Evolutionary conservation across 495 filamentous ascomycete genomes (phyloP), one percentile per base, ranked within the genome.

Genomic region (Aspergillus incahuasiensis): DNA sequence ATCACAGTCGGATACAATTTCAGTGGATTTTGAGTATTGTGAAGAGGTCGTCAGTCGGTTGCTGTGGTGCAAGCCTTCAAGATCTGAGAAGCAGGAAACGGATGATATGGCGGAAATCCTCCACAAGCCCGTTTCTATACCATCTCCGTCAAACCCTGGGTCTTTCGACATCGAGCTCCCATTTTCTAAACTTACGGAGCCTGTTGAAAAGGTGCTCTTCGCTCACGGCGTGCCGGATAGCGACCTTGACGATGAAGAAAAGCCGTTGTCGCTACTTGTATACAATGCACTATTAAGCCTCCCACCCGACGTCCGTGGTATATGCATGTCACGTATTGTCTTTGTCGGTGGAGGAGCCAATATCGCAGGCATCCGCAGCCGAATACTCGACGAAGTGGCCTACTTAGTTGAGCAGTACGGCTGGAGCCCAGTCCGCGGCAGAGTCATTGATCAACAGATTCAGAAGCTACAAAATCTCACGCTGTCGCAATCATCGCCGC

Each of bases 241-340:
- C 62, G 76, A 84, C 48, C 76, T 90, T 50, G 94, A 98, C 66
- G 90, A 97, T 63, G 81, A 98, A 58, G 90, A 97, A 52, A 79
- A 86, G 24, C 82, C 92, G 0, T 67, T 97, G 0, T 86, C 84
- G 25, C 57, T 81, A 8, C 78, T 97, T 8, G 77, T 91, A 1
- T 95, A 95, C 70, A 79, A 80, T 28, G 75, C 80, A n/a, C 80
- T 98, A 4, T 76, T 92, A 2, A 70, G 82, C 9, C 76, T 95
- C 1, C 88, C 91, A 0, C 73, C 91, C 2, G 94, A 98, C 72
- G 82, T 89, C 19, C 85, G 94, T 20, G 84, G 85, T 0, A 71
- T 86, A 8, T 96, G 91, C 68, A 94, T 97, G 89, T 83, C 91
- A 6, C 87, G 92, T 48, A 90, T 98, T 49, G 79, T 96, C 5